Base-by-base conservation (phyloP, 2,329 filamentous ascomycete species). In the Diplocarpon mali region DNA sequence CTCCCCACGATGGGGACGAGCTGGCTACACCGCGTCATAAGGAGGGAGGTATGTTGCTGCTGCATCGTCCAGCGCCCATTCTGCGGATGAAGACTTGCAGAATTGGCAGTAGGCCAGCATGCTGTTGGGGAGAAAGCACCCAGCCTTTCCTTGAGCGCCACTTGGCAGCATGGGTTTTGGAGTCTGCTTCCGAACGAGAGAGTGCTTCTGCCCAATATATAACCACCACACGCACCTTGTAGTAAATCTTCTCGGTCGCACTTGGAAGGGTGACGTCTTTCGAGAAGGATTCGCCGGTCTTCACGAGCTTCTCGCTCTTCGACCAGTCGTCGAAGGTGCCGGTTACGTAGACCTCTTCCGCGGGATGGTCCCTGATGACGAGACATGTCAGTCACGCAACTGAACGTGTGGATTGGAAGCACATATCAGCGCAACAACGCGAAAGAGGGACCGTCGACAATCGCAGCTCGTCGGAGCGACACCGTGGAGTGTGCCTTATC, bases 301-400 rank as follows among this genome's bases (percentile, higher is more conserved):
- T 87, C 38, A 88, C 80, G 46, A 98, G 75, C 69, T 84, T 77
- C 64, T 90, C 77, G 45, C 79, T 87, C 72, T 92, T 90, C 55
- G 76, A 75, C 92, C 92, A 98, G 69, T 86, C 76, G 68, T 96
- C 90, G 63, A 96, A 96, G 52, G 85, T 90, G 63, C 92, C 92
- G 34, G 90, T 96, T 57, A 96, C 92, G 66, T 83, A 90, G 64
- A 96, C 90, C 56, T 80, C 75, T 62, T 85, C 86, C 57, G 80
- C 89, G 57, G 79, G 71, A 64, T 92, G 81, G 62, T 83, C 78
- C 90, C 90, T 95, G 67, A 56, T 41, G 47, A n/a, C 47, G 47
- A 49, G 48, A 49, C 51, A 54, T 53, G 50, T 53, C 42, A 51
- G 50, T 46, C 32, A 47, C 15, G 41, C n/a, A 35, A 39, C 14